Evolutionary conservation across 176 grass and related monocot species (phyloP).

Genomic region (Triticum monococcum): DNA sequence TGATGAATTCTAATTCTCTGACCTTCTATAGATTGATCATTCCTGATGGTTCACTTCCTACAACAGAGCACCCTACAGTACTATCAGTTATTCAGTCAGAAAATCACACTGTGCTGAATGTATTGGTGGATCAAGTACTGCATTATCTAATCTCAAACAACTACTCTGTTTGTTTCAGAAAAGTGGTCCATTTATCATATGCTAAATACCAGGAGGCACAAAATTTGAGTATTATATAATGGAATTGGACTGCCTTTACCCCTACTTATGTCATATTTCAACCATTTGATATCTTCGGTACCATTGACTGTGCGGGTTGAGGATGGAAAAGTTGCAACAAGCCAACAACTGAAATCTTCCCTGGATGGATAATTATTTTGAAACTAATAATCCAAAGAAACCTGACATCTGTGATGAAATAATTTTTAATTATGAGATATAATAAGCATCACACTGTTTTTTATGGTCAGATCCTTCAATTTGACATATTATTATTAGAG

Average conservation of each 20-base stretch:
- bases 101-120: slow-evolving; percentile 73
- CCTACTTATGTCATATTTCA: not conserved
- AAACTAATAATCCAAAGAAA: not conserved
- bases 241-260: not conserved
- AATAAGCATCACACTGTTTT: not conserved
- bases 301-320: not conserved
- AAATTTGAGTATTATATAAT: not conserved
- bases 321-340: not conserved
- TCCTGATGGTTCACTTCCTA: slow-evolving; percentile 56
- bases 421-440: no score
- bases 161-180: no score
- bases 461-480: not conserved
- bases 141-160: not conserved
- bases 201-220: not conserved
- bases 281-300: not conserved
- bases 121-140: slow-evolving; percentile 76
- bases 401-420: not conserved
- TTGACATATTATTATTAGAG: slow-evolving; percentile 3
- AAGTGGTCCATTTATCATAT: not conserved
- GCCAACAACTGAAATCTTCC: not conserved
- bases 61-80: slow-evolving; percentile 61
- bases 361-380: not conserved
- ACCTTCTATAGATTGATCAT: slow-evolving; percentile 49
- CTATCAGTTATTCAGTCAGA: slow-evolving; percentile 67
- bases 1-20: slow-evolving; percentile 22